Conservation (phyloP, 2,329 filamentous ascomycete genomes). For the Aspergillus brasiliensis region DNA sequence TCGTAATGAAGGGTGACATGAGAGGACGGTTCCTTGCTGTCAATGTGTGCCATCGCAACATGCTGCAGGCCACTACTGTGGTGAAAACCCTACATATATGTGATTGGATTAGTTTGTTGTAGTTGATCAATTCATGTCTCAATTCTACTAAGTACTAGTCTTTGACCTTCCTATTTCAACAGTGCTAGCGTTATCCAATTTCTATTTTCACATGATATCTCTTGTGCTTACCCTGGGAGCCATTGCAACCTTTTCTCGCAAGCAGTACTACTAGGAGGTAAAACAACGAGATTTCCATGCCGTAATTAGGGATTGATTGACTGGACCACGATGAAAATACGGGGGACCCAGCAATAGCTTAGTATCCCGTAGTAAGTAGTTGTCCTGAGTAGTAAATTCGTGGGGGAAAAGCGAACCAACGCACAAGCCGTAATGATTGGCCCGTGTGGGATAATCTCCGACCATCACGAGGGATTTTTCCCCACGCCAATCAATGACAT, state of each 20-base stretch:
- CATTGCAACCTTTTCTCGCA: too few relatives aligned
- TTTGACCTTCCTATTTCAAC: background rate
- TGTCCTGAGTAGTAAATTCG: background rate
- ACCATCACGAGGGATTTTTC: conserved; percentile 4
- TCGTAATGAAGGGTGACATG: background rate
- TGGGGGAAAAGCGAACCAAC: background rate
- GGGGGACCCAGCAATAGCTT: background rate
- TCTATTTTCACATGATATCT: too few relatives aligned
- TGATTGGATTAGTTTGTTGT: background rate
- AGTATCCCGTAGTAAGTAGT: background rate
- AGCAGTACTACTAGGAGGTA: too few relatives aligned
- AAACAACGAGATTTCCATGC: too few relatives aligned
- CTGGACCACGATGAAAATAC: background rate
- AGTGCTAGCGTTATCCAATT: background rate
- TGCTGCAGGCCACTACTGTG: background rate
- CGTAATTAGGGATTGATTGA: too few relatives aligned
- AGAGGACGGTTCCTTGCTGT: background rate
- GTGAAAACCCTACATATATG: background rate
- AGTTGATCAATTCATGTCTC: background rate
- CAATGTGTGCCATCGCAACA: background rate
- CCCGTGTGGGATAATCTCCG: conserved; percentile 3
- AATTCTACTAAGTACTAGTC: background rate
- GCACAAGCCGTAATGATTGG: conserved; percentile 2
- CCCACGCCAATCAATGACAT: conserved; percentile 15
- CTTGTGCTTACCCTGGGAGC: too few relatives aligned